These are phyloP conservation scores for Angomonas deanei DNA, from an alignment of 208 protist species.

Conservation along the genomic window DNA sequence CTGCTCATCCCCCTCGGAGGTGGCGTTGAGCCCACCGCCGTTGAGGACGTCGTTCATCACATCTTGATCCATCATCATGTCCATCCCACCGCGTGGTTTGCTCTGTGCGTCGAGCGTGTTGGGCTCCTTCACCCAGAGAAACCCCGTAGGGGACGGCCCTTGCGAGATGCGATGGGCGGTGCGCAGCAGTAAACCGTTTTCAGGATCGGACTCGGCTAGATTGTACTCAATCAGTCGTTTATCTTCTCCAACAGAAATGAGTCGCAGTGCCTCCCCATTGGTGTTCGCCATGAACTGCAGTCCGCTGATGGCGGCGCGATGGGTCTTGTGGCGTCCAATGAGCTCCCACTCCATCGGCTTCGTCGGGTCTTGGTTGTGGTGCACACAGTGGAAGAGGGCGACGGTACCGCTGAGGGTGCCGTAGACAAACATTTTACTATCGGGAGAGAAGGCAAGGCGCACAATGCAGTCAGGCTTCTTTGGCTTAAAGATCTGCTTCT, in stretches of 20 bases:
- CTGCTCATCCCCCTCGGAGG: conserved; percentile 11
- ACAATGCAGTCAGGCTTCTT: conserved; percentile 64
- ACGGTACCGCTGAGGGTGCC: conserved; percentile 77
- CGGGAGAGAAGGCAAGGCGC: conserved; percentile 78
- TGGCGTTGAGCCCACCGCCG: neutral
- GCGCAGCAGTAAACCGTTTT: conserved; percentile 78
- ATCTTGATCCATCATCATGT: conserved; percentile 4
- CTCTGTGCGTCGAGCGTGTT: conserved; percentile 38
- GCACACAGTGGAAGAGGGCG: conserved; percentile 82
- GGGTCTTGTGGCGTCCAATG: conserved; percentile 89
- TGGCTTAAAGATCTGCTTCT: conserved; percentile 73
- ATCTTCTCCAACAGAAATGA: conserved; percentile 92
- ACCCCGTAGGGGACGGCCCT: conserved; percentile 80
- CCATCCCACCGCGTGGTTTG: conserved; percentile 25
- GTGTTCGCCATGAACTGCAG: conserved; percentile 75
- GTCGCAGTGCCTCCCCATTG: conserved; percentile 37
- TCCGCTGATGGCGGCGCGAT: conserved; percentile 82
- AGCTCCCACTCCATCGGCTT: conserved; percentile 89
- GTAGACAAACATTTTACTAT: conserved; percentile 74
- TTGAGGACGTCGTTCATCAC: conserved; percentile 5
- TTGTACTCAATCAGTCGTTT: conserved; percentile 94
- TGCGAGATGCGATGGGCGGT: conserved; percentile 89
- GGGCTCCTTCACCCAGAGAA: conserved; percentile 65
- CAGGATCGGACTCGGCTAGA: conserved; percentile 76
- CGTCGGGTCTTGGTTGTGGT: conserved; percentile 31